These are phyloP conservation scores for Gracilaria caudata DNA, from an alignment of 23 red algal genomes.

Conservation along the genomic window DNA sequence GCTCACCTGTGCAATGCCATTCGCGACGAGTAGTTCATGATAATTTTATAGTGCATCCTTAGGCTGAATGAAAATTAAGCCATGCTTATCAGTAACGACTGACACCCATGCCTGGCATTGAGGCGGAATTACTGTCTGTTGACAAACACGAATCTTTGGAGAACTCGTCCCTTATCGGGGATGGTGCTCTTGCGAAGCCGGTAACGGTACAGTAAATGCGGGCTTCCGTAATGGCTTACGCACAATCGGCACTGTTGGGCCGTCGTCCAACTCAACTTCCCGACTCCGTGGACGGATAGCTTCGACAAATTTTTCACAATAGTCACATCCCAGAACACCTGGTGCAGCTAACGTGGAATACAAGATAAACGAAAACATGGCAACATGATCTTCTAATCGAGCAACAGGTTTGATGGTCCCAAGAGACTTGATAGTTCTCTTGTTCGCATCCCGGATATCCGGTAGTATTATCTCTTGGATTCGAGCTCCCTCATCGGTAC, in stretches of 20 bases:
- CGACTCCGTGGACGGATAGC: neutral
- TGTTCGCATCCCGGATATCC: constrained; percentile 9
- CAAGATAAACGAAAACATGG: neutral
- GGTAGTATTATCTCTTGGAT: neutral
- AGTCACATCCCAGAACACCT: neutral
- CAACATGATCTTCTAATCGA: neutral
- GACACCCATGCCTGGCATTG: neutral
- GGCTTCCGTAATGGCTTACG: neutral
- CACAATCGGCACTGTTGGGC: neutral
- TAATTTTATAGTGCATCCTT: neutral
- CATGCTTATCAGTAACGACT: neutral
- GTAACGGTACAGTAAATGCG: neutral
- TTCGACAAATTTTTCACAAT: neutral
- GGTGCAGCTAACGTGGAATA: neutral
- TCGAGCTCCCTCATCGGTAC: neutral
- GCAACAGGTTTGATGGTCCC: neutral
- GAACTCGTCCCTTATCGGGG: neutral
- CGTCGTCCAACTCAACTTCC: neutral
- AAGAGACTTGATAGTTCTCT: neutral
- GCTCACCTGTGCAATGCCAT: neutral
- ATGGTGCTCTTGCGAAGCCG: neutral
- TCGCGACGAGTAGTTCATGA: neutral
- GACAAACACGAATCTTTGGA: neutral
- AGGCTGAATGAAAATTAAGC: neutral
- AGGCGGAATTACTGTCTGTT: neutral